phyloP scores from a whole-genome alignment of 139 green algal species.

The Volvox reticuliferus region DNA sequence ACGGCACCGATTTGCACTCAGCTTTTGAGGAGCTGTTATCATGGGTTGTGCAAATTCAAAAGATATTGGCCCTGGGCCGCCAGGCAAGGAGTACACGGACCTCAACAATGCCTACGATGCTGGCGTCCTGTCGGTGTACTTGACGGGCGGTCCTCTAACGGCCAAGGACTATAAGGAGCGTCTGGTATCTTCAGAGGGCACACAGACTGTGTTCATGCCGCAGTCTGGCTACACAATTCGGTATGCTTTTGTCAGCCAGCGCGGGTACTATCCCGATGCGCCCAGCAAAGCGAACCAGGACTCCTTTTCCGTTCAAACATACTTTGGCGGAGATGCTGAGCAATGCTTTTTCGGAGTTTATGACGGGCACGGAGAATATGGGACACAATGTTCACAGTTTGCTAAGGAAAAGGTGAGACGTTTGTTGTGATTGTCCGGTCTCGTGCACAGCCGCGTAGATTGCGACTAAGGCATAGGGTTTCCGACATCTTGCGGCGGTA shows the following conservation, averaged over 20 bases:
- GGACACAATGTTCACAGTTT: slow-evolving; percentile 82
- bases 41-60: slow-evolving; percentile 41
- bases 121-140: slow-evolving; percentile 35
- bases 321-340: slow-evolving; percentile 79
- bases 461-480: too few species aligned
- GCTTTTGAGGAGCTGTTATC: not conserved
- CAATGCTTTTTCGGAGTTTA: slow-evolving; percentile 87
- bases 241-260: slow-evolving; percentile 88
- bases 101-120: slow-evolving; percentile 43
- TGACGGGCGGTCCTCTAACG: slow-evolving; percentile 66
- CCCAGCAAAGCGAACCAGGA: slow-evolving; percentile 95
- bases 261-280: slow-evolving; percentile 93
- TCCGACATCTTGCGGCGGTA: too few species aligned
- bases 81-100: slow-evolving; percentile 44
- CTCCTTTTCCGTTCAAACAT: slow-evolving; percentile 70
- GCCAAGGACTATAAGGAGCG: slow-evolving; percentile 74
- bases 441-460: too few species aligned
- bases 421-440: too few species aligned
- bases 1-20: too few species aligned
- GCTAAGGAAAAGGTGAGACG: slow-evolving; percentile 75
- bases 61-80: slow-evolving; percentile 10
- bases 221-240: slow-evolving; percentile 66
- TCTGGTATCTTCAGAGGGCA: slow-evolving; percentile 62
- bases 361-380: slow-evolving; percentile 89
- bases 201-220: slow-evolving; percentile 65